Conservation (phyloP, 2,329 filamentous ascomycete genomes). For the Chaetothyriales sp. region DNA sequence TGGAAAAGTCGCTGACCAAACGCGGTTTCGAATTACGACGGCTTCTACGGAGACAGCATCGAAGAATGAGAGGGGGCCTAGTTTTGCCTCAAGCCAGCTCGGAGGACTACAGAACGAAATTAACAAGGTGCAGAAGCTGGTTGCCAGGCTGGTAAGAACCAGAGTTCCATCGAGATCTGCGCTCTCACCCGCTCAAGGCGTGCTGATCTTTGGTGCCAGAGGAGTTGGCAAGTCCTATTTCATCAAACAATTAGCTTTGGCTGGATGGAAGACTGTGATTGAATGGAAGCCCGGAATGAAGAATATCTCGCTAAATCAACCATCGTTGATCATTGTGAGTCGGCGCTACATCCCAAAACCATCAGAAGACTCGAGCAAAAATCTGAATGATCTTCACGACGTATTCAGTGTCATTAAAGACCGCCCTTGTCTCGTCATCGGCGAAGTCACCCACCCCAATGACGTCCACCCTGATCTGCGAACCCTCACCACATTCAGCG, state of each 20-base stretch:
- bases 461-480: conserved; percentile 59
- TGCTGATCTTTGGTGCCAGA: conserved; percentile 66
- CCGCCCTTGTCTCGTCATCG: conserved; percentile 57
- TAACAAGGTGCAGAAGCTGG: conserved; percentile 8
- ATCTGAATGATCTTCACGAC: conserved; percentile 28
- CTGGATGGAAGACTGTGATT: conserved; percentile 57
- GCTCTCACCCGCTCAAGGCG: conserved; percentile 35
- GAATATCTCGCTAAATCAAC: conserved; percentile 22
- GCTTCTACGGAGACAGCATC: not conserved
- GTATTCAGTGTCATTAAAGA: conserved; percentile 25
- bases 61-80: not conserved
- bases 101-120: conserved; percentile 10
- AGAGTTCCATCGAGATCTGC: not conserved
- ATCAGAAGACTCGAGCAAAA: conserved; percentile 23
- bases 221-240: conserved; percentile 77
- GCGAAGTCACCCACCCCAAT: conserved; percentile 57
- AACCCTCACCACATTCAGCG: conserved; percentile 49
- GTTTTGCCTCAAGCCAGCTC: conserved; percentile 10
- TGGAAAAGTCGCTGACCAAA: conserved; percentile 8
- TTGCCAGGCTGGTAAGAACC: conserved; percentile 8
- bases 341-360: conserved; percentile 5
- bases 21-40: conserved; percentile 5
- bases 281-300: conserved; percentile 30
- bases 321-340: conserved; percentile 10
- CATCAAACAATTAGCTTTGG: conserved; percentile 48